These are phyloP conservation scores for Nyctanthes arbortristis DNA, from an alignment of 257 asterid species.

Conservation along the genomic window DNA sequence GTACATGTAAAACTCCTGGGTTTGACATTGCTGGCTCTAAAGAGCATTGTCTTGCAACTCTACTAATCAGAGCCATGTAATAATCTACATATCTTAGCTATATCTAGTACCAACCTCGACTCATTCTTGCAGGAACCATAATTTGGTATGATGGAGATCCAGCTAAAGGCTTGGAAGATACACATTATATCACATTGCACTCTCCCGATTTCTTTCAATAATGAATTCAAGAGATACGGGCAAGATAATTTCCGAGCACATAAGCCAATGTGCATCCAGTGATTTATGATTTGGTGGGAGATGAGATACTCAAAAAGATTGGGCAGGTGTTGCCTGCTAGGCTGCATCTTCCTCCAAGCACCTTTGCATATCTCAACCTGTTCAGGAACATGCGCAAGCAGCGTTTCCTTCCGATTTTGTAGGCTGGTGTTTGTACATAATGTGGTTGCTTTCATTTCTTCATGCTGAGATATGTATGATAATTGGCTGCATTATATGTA, in stretches of 20 bases:
- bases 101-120: background rate
- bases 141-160: constrained; percentile 4
- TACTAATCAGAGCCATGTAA: background rate
- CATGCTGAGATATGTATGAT: background rate
- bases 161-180: constrained; percentile 3
- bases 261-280: background rate
- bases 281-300: background rate
- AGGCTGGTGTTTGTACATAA: constrained; percentile 17
- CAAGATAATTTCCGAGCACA: background rate
- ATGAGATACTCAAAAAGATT: background rate
- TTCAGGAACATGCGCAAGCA: constrained; percentile 10
- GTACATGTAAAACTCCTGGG: background rate
- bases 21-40: background rate
- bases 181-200: constrained; percentile 6
- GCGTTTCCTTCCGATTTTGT: constrained; percentile 3
- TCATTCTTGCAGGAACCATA: constrained; percentile 4
- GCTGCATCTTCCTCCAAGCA: constrained; percentile 9
- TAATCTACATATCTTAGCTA: too few relatives aligned
- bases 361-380: background rate
- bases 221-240: background rate
- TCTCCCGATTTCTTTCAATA: background rate
- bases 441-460: constrained; percentile 9
- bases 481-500: background rate
- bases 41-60: background rate
- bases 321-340: background rate